A percentile compares a stretch with the other conserved stretches of the same genome.
Conservation (phyloP, 2,329 filamentous ascomycete genomes). For the Aspergillus fructus region DNA sequence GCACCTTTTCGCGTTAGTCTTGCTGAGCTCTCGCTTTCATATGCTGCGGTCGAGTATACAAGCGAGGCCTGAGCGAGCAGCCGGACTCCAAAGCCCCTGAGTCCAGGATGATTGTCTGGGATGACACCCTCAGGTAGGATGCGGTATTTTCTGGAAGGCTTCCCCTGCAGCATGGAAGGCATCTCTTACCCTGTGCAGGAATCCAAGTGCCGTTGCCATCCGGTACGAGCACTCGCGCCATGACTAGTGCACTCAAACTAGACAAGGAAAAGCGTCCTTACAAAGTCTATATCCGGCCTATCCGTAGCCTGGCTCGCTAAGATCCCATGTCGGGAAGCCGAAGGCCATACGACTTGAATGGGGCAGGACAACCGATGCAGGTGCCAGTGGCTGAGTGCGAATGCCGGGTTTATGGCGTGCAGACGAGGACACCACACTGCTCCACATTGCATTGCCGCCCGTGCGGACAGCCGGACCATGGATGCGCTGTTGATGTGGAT, state of each 20-base stretch:
- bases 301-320: not conserved
- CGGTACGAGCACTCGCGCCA: not conserved
- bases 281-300: not conserved
- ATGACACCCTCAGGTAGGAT: slow-evolving; percentile 1
- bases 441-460: not conserved
- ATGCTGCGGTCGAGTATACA: not conserved
- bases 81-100: slow-evolving; percentile 5
- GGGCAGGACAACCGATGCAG: slow-evolving; percentile 2
- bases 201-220: not conserved
- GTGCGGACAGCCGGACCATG: not conserved
- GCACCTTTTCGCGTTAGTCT: not conserved
- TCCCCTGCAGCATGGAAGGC: not conserved
- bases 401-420: slow-evolving; percentile 1
- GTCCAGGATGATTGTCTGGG: not conserved
- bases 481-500: too few relatives aligned
- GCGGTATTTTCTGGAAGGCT: slow-evolving; percentile 14
- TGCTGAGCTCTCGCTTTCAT: not conserved
- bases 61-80: slow-evolving; percentile 3
- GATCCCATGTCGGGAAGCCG: slow-evolving; percentile 16
- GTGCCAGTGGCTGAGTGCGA: not conserved
- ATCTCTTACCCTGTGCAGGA: not conserved
- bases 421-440: not conserved
- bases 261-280: not conserved
- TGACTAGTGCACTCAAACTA: not conserved
- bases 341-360: not conserved